Percentiles rank a stretch among this genome's conserved stretches.
Conservation (phyloP, 139 green algal species). For the Raphidocelis subcapitata region DNA sequence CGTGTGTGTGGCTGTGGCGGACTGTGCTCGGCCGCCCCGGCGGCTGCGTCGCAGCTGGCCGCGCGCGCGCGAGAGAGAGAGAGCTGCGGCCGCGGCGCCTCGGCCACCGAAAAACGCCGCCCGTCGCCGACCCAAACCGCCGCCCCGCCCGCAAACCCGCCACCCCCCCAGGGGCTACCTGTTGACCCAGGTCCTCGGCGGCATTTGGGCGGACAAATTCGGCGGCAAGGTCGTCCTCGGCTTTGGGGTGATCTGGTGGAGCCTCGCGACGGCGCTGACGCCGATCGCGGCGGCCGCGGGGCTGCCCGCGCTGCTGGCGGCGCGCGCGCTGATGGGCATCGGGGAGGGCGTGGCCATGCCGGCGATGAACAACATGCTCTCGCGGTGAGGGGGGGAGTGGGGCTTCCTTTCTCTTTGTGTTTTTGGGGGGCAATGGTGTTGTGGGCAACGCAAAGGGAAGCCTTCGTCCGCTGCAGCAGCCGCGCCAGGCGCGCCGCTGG, state of each 20-base stretch:
- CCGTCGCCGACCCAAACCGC: too few relatives aligned
- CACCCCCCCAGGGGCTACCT: slow-evolving; percentile 67
- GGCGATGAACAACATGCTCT: slow-evolving; percentile 98
- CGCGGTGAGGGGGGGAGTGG: slow-evolving; percentile 47
- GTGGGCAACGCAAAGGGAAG: background rate
- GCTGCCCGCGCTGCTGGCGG: slow-evolving; percentile 78
- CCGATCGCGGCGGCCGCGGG: slow-evolving; percentile 82
- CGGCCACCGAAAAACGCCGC: too few relatives aligned
- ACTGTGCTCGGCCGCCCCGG: background rate
- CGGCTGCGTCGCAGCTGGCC: too few relatives aligned
- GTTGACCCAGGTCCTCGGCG: slow-evolving; percentile 87
- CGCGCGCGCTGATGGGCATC: slow-evolving; percentile 91
- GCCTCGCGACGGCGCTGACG: slow-evolving; percentile 86
- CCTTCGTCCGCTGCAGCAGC: too few relatives aligned
- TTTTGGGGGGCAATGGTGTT: background rate
- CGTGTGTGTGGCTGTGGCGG: background rate
- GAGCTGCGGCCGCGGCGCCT: too few relatives aligned
- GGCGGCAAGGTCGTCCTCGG: slow-evolving; percentile 94
- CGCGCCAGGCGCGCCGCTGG: too few relatives aligned
- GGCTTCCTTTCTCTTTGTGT: background rate
- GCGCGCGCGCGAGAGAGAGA: too few relatives aligned
- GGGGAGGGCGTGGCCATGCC: slow-evolving; percentile 98
- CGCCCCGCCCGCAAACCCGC: too few relatives aligned
- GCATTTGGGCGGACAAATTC: slow-evolving; percentile 89
- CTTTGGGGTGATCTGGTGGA: slow-evolving; percentile 95